Conservation (phyloP, 495 filamentous ascomycete genomes). For the Penicillium desertorum region DNA sequence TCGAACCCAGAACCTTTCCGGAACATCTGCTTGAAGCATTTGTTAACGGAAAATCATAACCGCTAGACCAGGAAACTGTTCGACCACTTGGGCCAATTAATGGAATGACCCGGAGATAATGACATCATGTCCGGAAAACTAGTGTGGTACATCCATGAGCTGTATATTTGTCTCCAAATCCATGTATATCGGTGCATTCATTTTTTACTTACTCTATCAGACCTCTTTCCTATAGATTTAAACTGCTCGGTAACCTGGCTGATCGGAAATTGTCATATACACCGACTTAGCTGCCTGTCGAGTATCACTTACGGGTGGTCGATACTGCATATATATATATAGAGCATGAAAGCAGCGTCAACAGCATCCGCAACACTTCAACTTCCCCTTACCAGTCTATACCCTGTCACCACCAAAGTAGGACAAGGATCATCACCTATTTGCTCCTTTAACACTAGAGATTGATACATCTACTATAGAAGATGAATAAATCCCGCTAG, state of each 20-base stretch:
- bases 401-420: too few relatives aligned
- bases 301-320: neutral
- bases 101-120: neutral
- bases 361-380: too few relatives aligned
- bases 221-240: neutral
- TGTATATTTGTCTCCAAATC: neutral
- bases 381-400: too few relatives aligned
- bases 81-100: slow-evolving; percentile 6
- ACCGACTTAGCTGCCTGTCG: neutral
- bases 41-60: slow-evolving; percentile 20
- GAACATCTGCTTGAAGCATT: slow-evolving; percentile 9
- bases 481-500: too few relatives aligned
- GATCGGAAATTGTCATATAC: neutral
- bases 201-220: neutral
- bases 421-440: too few relatives aligned
- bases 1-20: slow-evolving; percentile 28
- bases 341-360: neutral
- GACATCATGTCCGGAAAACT: neutral
- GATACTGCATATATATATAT: neutral
- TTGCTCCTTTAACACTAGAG: too few relatives aligned
- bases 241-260: neutral
- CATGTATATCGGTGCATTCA: neutral
- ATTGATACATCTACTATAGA: too few relatives aligned
- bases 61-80: slow-evolving; percentile 15
- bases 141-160: neutral